Evolutionary conservation across 257 asterid species (phyloP).

Genomic region (Nicotiana tabacum): DNA sequence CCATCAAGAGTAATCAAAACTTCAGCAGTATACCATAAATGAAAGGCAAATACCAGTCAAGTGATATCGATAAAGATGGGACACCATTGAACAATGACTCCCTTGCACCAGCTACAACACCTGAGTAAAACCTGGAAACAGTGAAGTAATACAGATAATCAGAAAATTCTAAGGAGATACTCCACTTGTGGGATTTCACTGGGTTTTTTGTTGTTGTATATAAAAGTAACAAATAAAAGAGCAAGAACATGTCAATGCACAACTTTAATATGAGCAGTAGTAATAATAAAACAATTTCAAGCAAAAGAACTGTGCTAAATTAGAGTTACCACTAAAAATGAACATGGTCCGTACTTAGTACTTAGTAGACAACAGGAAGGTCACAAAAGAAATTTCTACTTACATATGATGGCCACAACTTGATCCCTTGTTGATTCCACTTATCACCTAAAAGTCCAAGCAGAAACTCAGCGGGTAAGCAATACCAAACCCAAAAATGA

Average conservation of each 20-base stretch:
- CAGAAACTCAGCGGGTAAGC: background rate
- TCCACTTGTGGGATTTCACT: too few species aligned
- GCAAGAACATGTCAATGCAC: background rate
- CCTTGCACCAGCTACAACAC: slow-evolving; percentile 94
- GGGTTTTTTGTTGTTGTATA: too few species aligned
- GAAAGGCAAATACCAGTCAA: slow-evolving; percentile 61
- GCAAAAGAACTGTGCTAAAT: background rate
- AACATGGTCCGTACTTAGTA: background rate
- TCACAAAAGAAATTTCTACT: slow-evolving; percentile 13
- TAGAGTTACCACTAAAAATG: background rate
- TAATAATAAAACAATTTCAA: background rate
- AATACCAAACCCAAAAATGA: slow-evolving; percentile 9
- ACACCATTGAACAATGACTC: slow-evolving; percentile 83
- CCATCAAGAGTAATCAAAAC: slow-evolving; percentile 1
- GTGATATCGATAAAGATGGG: slow-evolving; percentile 84
- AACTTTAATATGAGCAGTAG: background rate
- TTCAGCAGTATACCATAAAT: background rate
- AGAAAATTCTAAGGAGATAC: background rate
- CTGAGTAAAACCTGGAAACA: slow-evolving; percentile 70
- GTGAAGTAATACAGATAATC: slow-evolving; percentile 4
- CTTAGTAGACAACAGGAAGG: background rate
- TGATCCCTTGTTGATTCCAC: slow-evolving; percentile 91
- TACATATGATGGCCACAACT: slow-evolving; percentile 90
- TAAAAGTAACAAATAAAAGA: background rate
- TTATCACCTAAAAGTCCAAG: slow-evolving; percentile 51